Conservation (phyloP, 2,329 filamentous ascomycete genomes). For the Exophiala sp. region DNA sequence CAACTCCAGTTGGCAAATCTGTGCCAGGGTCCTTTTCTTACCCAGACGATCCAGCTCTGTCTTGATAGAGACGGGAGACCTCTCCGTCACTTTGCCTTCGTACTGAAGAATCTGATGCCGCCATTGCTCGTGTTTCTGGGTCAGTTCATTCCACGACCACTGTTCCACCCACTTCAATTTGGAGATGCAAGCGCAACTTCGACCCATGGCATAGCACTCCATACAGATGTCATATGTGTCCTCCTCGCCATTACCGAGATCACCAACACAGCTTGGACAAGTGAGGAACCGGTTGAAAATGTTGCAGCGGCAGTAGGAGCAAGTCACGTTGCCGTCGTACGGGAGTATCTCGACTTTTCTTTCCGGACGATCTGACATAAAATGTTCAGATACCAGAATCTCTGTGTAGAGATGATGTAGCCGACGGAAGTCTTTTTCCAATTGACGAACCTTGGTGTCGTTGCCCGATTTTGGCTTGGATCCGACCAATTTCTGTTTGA, state of each 20-base stretch:
- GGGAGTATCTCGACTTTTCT: slow-evolving; percentile 70
- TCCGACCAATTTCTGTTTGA: slow-evolving; percentile 40
- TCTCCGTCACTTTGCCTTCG: slow-evolving; percentile 63
- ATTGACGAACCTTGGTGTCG: slow-evolving; percentile 59
- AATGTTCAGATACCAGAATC: slow-evolving; percentile 82
- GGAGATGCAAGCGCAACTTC: slow-evolving; percentile 86
- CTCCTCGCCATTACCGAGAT: slow-evolving; percentile 65
- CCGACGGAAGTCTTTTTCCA: slow-evolving; percentile 78
- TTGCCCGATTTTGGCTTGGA: slow-evolving; percentile 39
- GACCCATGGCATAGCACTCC: slow-evolving; percentile 97
- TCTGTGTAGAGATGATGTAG: slow-evolving; percentile 75
- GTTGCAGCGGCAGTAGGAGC: slow-evolving; percentile 91
- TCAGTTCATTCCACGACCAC: slow-evolving; percentile 77
- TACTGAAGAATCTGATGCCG: slow-evolving; percentile 71
- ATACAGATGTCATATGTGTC: slow-evolving; percentile 95
- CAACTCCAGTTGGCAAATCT: slow-evolving; percentile 91
- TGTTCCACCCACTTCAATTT: slow-evolving; percentile 88
- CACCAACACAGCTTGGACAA: slow-evolving; percentile 76
- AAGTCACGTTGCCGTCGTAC: slow-evolving; percentile 89
- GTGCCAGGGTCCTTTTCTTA: slow-evolving; percentile 72
- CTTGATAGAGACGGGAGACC: slow-evolving; percentile 67
- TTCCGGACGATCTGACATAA: slow-evolving; percentile 59
- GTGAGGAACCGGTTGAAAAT: slow-evolving; percentile 97
- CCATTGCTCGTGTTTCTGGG: slow-evolving; percentile 78
- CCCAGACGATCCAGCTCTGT: slow-evolving; percentile 63